Conservation (phyloP, 257 asterid species). For the Solanum chmielewskii region DNA sequence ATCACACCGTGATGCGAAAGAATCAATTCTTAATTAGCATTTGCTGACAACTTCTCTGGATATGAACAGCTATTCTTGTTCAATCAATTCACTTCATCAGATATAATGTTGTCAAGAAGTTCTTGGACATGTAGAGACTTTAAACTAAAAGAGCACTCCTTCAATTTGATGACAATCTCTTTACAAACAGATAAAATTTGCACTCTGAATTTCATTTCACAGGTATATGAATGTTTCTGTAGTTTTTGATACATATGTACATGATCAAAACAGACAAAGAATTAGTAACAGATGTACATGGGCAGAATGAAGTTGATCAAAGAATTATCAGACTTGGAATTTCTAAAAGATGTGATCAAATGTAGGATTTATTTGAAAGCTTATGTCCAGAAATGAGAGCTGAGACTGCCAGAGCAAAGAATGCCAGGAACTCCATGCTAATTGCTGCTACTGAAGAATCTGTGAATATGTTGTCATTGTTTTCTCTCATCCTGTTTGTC, state of each 20-base stretch:
- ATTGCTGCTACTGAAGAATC: conserved; percentile 85
- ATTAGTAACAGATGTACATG: neutral
- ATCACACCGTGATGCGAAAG: neutral
- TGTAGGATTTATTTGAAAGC: conserved; percentile 59
- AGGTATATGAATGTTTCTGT: neutral
- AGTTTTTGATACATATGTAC: neutral
- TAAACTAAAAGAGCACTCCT: neutral
- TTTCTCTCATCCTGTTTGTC: conserved; percentile 73
- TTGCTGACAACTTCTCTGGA: neutral
- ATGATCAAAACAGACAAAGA: neutral
- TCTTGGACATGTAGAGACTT: neutral
- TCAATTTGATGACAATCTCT: neutral
- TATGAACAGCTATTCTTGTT: neutral
- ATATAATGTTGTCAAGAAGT: neutral
- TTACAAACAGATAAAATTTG: neutral
- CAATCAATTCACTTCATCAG: neutral
- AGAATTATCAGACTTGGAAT: neutral
- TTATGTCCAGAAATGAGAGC: conserved; percentile 82
- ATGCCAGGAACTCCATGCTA: conserved; percentile 78
- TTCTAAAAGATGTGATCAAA: conserved; percentile 22
- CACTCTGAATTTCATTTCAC: neutral
- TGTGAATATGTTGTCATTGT: conserved; percentile 70
- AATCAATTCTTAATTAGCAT: neutral
- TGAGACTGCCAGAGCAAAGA: conserved; percentile 56
- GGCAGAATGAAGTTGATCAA: neutral